phyloP scores from a whole-genome alignment of 805 yeast species.

The Saccharomyces paradoxus region DNA sequence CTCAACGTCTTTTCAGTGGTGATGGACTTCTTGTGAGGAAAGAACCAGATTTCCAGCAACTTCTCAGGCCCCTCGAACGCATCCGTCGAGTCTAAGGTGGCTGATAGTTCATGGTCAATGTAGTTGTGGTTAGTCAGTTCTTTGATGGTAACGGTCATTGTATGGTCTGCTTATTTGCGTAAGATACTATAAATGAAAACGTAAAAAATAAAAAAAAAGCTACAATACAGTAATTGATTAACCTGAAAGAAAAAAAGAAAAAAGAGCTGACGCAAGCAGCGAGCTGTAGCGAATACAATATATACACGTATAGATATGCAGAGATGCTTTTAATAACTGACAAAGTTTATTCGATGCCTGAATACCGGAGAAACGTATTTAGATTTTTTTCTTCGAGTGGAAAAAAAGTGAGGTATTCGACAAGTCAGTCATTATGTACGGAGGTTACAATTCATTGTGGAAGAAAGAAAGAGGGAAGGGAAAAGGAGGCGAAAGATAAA shows the following conservation, averaged over 20 bases:
- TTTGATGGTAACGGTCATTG: conserved; percentile 31
- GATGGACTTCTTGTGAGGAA: conserved; percentile 37
- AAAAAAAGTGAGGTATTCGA: not conserved
- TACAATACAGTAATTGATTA: not conserved
- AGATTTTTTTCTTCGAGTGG: not conserved
- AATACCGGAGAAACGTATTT: not conserved
- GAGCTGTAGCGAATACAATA: not conserved
- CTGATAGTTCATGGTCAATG: conserved; percentile 74
- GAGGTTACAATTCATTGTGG: not conserved
- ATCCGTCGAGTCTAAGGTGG: conserved; percentile 73
- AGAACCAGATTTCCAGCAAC: conserved; percentile 83
- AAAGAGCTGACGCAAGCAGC: not conserved
- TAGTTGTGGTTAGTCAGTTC: conserved; percentile 37
- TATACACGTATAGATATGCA: not conserved
- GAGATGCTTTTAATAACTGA: not conserved
- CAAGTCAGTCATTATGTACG: not conserved
- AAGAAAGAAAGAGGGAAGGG: not conserved
- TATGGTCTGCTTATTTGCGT: not conserved
- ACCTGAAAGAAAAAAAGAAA: not conserved
- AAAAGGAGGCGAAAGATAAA: not conserved
- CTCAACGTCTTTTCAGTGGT: conserved; percentile 45
- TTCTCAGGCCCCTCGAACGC: conserved; percentile 98
- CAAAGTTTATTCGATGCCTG: not conserved
- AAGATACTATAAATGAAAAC: not conserved
- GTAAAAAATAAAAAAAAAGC: not conserved